Conservation (phyloP, 2,329 filamentous ascomycete species). For the Orbilia javanica region DNA sequence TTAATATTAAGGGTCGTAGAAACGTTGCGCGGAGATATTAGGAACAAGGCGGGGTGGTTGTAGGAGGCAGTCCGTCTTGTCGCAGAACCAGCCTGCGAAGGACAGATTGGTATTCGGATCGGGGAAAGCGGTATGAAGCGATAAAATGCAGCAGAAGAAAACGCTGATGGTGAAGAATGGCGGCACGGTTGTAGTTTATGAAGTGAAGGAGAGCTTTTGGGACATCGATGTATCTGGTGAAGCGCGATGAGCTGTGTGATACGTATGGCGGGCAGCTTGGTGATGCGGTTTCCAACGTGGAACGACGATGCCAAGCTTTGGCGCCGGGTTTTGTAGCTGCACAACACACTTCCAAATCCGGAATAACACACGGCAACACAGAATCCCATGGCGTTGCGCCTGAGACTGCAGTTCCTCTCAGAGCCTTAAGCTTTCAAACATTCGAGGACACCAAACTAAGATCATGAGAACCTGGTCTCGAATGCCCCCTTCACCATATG, state of each 20-base stretch:
- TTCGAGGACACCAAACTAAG: no score
- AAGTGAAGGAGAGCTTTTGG: neutral
- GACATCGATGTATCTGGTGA: neutral
- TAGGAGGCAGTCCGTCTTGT: neutral
- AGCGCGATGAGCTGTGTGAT: neutral
- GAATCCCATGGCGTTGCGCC: neutral
- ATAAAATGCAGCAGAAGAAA: neutral
- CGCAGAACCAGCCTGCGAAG: conserved; percentile 34
- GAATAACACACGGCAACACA: conserved; percentile 9
- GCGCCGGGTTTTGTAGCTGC: conserved; percentile 19
- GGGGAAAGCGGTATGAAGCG: neutral
- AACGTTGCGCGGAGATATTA: neutral
- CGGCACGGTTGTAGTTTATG: neutral
- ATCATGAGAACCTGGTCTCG: no score
- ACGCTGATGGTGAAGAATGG: neutral
- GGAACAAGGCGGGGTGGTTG: neutral
- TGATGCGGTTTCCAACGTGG: neutral
- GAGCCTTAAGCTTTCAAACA: no score
- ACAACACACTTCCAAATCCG: conserved; percentile 8
- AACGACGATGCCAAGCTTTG: conserved; percentile 2
- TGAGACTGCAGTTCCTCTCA: no score
- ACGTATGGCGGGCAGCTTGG: neutral
- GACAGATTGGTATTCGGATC: neutral
- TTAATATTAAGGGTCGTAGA: neutral
- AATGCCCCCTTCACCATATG: no score